These are phyloP conservation scores for Brasenia schreberi DNA, from an alignment of 164 flowering plant genomes.

Conservation along the genomic window DNA sequence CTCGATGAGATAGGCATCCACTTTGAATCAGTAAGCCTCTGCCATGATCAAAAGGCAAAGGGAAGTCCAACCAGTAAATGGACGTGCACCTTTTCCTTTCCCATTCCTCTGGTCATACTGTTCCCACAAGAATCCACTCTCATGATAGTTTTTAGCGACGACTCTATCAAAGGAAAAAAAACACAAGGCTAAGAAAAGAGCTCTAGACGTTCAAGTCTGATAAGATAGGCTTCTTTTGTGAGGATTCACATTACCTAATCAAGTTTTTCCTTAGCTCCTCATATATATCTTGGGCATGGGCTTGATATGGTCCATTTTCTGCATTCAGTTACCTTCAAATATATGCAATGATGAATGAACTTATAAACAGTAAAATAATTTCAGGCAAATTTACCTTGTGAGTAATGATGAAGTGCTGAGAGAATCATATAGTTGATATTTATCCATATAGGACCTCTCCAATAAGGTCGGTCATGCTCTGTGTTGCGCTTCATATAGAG, in stretches of 20 bases:
- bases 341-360: too few species aligned
- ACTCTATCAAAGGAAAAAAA: constrained; percentile 38
- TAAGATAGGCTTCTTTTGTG: background rate
- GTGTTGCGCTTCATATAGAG: constrained; percentile 94
- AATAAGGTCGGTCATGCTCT: constrained; percentile 92
- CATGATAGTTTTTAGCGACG: constrained; percentile 48
- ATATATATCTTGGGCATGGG: constrained; percentile 36
- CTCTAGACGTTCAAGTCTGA: background rate
- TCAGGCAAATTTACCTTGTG: constrained; percentile 34
- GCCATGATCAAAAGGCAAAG: constrained; percentile 79
- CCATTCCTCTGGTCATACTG: constrained; percentile 71
- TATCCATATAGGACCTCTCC: constrained; percentile 99
- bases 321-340: background rate
- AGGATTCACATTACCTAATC: constrained; percentile 43
- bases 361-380: too few species aligned
- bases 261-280: constrained; percentile 58
- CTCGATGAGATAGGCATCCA: too few species aligned
- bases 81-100: constrained; percentile 74
- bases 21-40: constrained; percentile 43
- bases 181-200: background rate
- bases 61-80: constrained; percentile 94
- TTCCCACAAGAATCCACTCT: constrained; percentile 89
- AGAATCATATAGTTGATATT: constrained; percentile 95
- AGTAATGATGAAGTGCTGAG: constrained; percentile 74
- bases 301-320: constrained; percentile 46